Evolutionary conservation across 345 rosid species (phyloP).

Genomic region (Bruguiera sexangula): DNA sequence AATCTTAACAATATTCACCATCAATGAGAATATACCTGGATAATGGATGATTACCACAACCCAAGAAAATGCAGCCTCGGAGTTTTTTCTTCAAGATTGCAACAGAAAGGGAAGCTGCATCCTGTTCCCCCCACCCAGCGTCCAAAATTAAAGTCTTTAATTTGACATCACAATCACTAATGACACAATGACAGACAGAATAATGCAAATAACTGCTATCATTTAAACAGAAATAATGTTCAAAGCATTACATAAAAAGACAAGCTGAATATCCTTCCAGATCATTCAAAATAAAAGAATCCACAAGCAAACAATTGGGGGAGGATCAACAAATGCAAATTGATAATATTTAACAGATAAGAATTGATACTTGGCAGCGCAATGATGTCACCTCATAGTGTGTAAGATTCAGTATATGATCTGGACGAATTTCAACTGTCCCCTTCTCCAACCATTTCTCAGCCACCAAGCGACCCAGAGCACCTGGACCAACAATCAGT

Average conservation of each 20-base stretch:
- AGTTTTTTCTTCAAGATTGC: constrained; percentile 74
- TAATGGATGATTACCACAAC: constrained; percentile 91
- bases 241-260: background rate
- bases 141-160: constrained; percentile 2
- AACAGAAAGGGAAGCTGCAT: constrained; percentile 78
- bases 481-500: constrained; percentile 89
- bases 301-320: background rate
- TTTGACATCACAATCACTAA: background rate
- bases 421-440: constrained; percentile 68
- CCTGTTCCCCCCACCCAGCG: constrained; percentile 35
- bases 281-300: background rate
- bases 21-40: constrained; percentile 49
- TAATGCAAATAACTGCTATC: background rate
- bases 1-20: background rate
- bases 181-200: background rate
- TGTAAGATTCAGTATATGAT: constrained; percentile 85
- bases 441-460: constrained; percentile 79
- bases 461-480: constrained; percentile 93
- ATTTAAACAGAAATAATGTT: background rate
- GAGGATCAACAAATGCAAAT: background rate
- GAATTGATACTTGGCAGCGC: background rate
- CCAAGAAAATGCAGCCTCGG: constrained; percentile 70
- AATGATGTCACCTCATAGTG: constrained; percentile 71
- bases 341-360: background rate
- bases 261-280: background rate